These are phyloP conservation scores for Rhodotorula sp. DNA, from an alignment of 1,284 basidiomycete species.

Conservation along the genomic window DNA sequence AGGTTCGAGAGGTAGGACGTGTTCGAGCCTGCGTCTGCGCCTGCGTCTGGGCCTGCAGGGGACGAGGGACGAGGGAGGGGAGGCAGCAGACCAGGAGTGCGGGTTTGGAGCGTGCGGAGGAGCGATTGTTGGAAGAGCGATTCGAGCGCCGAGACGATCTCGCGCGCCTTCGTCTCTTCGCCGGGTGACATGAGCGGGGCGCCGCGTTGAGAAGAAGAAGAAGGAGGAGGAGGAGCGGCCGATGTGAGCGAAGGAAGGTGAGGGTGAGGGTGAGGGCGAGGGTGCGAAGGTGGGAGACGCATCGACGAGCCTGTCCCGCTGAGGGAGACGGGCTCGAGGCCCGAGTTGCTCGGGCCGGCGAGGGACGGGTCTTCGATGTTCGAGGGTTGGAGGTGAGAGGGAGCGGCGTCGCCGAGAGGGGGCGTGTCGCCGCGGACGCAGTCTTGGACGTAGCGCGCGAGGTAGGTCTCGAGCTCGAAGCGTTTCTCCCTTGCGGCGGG, in stretches of 20 bases:
- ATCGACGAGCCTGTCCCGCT: slow-evolving; percentile 32
- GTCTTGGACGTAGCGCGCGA: slow-evolving; percentile 27
- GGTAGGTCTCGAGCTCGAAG: slow-evolving; percentile 26
- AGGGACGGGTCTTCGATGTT: neutral
- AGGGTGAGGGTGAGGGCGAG: too few relatives aligned
- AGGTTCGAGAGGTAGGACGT: slow-evolving; percentile 36
- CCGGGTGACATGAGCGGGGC: neutral
- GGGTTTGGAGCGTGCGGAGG: neutral
- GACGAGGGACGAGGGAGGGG: neutral
- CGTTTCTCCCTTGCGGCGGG: slow-evolving; percentile 34
- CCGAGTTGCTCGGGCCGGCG: slow-evolving; percentile 36
- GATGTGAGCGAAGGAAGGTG: neutral
- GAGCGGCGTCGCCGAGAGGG: neutral
- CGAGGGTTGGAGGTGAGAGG: neutral
- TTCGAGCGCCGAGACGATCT: slow-evolving; percentile 29
- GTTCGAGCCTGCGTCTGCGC: slow-evolving; percentile 12
- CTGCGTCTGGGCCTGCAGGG: too few relatives aligned
- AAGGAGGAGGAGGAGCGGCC: neutral
- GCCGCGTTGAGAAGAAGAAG: too few relatives aligned
- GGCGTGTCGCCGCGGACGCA: neutral
- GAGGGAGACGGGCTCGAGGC: slow-evolving; percentile 27
- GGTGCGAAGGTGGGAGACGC: neutral
- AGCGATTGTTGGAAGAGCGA: slow-evolving; percentile 29
- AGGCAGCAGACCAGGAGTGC: neutral
- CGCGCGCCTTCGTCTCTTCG: slow-evolving; percentile 6